Conservation (phyloP, 306 rosid species). For the Hylodesmum podocarpum region DNA sequence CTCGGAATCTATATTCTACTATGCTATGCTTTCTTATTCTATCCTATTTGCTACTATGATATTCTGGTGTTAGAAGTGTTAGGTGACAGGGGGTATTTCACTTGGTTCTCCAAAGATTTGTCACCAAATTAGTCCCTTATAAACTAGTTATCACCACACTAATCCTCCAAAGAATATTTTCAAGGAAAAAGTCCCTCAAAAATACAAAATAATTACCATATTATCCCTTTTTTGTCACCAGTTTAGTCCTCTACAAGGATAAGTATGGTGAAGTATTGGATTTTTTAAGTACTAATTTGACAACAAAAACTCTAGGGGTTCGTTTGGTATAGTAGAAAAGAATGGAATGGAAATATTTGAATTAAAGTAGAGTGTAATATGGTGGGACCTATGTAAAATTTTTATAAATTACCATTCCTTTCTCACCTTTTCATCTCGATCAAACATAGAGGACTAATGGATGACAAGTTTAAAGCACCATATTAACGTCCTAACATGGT, state of each 20-base stretch:
- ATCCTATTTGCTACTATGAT: no score
- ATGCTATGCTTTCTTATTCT: no score
- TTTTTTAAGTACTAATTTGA: not conserved
- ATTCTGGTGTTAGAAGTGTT: no score
- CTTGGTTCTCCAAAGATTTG: not conserved
- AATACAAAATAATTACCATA: not conserved
- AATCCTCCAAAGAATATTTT: not conserved
- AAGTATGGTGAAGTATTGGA: not conserved
- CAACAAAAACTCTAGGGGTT: not conserved
- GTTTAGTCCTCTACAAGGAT: not conserved
- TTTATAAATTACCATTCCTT: no score
- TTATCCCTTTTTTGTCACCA: not conserved
- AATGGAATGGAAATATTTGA: no score
- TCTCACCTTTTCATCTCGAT: no score
- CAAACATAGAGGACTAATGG: no score
- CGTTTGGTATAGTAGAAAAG: no score
- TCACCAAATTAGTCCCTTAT: not conserved
- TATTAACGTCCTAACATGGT: conserved; percentile 14
- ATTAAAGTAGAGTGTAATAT: no score
- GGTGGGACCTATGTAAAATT: no score
- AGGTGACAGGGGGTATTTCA: no score
- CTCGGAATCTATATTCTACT: no score
- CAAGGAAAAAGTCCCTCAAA: not conserved
- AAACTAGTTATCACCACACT: not conserved
- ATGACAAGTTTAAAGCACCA: conserved; percentile 24